Evolutionary conservation across 2,329 filamentous ascomycete species (phyloP), one percentile per base, ranked within the genome.

Genomic region (Trichophyton verrucosum): DNA sequence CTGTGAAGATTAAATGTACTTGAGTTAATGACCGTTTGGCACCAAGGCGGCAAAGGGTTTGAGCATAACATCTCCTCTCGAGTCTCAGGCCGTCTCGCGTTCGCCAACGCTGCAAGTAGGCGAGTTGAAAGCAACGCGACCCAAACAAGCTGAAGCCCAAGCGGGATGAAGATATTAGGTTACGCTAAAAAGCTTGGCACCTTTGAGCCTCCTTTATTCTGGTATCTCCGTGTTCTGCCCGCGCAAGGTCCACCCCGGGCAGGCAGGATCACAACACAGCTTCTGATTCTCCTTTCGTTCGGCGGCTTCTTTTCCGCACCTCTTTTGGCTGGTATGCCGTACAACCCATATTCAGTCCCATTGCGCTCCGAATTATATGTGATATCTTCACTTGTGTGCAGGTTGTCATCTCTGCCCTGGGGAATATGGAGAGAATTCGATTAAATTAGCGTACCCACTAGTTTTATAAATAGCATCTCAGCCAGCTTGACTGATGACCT

Each of bases 141-240:
- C 20, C 22, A 51, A n/a, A 51, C 27, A 55, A 55, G n/a, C 51
- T 33, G 33, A 30, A 33, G 11, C 51, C 30, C 20, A 30, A 24
- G 22, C 46, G 46, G 44, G 24, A 36, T 13, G 24, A 27, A 36
- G n/a, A 6, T 11, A 36, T 27, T 17, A 55, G 30, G 51, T 55
- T 55, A 36, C 17, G 11, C 51, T 55, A 55, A 55, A 33, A 55
- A 55, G 51, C 51, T 55, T 55, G 51, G 51, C 51, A 13, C 51
- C 51, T 55, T 55, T 55, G 51, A 55, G 51, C 51, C 51, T 55
- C 51, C 27, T 55, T 36, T 55, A 17, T 15, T 44, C 40, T 44
- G 13, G 51, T 3, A 20, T n/a, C 51, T 55, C 51, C 51, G 51
- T 55, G n/a, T 17, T 9, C 8, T 38, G 24, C 30, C 51, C 27